Percentiles rank a stretch among this genome's conserved stretches.
phyloP scores from a whole-genome alignment of 2,329 filamentous ascomycete species.

The Thyridium curvatum region DNA sequence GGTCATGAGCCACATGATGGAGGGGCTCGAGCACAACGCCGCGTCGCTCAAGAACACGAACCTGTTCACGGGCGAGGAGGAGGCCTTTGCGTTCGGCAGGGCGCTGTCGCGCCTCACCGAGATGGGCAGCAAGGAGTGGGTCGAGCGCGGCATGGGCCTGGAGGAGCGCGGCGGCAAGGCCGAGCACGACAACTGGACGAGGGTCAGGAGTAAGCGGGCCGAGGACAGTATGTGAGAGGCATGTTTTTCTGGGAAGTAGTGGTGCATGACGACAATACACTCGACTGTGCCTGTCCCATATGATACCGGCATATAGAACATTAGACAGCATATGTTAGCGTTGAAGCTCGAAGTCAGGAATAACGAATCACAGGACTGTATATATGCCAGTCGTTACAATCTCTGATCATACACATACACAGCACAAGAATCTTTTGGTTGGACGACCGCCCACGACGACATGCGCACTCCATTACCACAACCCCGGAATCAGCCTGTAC shows the following conservation, averaged over 20 bases:
- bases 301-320: too few relatives aligned
- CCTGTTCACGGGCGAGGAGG: constrained; percentile 91
- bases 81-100: constrained; percentile 90
- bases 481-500: constrained; percentile 26
- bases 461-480: neutral
- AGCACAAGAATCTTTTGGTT: too few relatives aligned
- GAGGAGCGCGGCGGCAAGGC: constrained; percentile 58
- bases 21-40: constrained; percentile 82
- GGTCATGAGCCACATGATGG: constrained; percentile 74
- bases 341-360: too few relatives aligned
- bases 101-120: constrained; percentile 79
- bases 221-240: constrained; percentile 55
- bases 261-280: too few relatives aligned
- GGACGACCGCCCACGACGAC: too few relatives aligned
- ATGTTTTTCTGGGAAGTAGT: too few relatives aligned
- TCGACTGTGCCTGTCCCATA: too few relatives aligned
- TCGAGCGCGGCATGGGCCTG: constrained; percentile 70
- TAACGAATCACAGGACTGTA: too few relatives aligned
- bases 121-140: constrained; percentile 95
- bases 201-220: constrained; percentile 60
- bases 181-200: constrained; percentile 60
- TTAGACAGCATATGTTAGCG: too few relatives aligned
- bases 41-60: constrained; percentile 76
- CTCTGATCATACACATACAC: too few relatives aligned
- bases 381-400: too few relatives aligned